Conservation (phyloP, 139 green algal genomes). For the Spirogloea muscicola region DNA sequence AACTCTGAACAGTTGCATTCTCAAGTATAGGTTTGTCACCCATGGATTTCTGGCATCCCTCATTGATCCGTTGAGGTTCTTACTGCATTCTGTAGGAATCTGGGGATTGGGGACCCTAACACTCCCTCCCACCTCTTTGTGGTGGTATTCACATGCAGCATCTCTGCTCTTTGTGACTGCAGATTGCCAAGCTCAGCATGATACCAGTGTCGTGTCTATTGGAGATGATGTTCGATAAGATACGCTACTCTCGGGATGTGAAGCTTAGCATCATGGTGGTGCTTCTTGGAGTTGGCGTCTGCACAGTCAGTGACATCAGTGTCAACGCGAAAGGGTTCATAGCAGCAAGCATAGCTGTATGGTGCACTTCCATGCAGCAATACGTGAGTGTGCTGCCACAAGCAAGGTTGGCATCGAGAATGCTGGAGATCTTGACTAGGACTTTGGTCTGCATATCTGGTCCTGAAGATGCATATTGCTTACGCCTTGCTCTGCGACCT, state of each 20-base stretch:
- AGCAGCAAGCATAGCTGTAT: constrained; percentile 33
- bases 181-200: constrained; percentile 92
- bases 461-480: not conserved
- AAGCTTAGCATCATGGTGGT: constrained; percentile 65
- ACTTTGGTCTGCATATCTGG: not conserved
- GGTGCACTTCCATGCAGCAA: constrained; percentile 33
- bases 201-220: constrained; percentile 86
- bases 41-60: no score
- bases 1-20: no score
- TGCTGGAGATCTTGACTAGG: no score
- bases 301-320: constrained; percentile 34
- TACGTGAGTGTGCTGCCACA: constrained; percentile 45
- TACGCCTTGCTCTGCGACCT: no score
- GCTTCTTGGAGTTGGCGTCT: constrained; percentile 65
- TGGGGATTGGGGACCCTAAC: no score
- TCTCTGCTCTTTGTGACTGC: not conserved
- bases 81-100: no score
- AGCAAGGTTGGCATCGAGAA: no score
- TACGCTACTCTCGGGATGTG: constrained; percentile 59
- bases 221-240: constrained; percentile 70
- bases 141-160: no score
- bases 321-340: constrained; percentile 36
- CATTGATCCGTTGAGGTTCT: no score
- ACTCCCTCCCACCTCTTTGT: no score
- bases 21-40: no score